Evolutionary conservation across 345 rosid genomes (phyloP), one percentile per base, ranked within the genome.

Genomic region (Eutrema heterophyllum): DNA sequence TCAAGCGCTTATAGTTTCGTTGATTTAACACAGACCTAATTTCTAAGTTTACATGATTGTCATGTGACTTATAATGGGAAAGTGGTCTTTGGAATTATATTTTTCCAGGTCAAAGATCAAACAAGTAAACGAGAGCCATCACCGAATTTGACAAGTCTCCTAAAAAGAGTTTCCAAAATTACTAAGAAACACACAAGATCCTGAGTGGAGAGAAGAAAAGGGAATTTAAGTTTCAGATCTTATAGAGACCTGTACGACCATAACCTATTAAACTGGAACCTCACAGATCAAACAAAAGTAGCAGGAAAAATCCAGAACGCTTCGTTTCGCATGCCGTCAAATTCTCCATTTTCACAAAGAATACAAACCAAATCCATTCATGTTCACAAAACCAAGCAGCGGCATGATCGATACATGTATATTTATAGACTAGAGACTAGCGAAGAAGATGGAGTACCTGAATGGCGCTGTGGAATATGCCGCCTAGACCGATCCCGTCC

Each of bases 401-500:
- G 18, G 12, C 6, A 5, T 44, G 21, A 13, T 43, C 44, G 29
- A 26, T 24, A 38, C 9, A 11, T 9, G 26, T 18, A 53, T 4
- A 30, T 54, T 26, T 13, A 52, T 5, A 53, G 41, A 33, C 1
- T 8, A 33, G 43, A 63, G 40, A 15, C 1, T 15, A 56, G 62
- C 44, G 40, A 41, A 2, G 76, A 50, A 24, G 49, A 32, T 67
- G 27, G 7, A 49, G 74, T n/a, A 90, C 99, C 97, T 95, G 96
- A 67, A 95, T 86, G 15, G 99, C 99, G 81, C 97, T 90, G 82
- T 95, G 99, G 81, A 95, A 75, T 1, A 75, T 68, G 4, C 98
- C 99, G n/a, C 99, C 98, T 11, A 95, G 72, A 70, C 99, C 98
- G 29, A 95, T 88, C 26, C 88, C 87, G 69, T 95, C 99, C 73